These are phyloP conservation scores for Flaveria ramosissima DNA, from an alignment of 129 eudicot genomes.

Conservation along the genomic window DNA sequence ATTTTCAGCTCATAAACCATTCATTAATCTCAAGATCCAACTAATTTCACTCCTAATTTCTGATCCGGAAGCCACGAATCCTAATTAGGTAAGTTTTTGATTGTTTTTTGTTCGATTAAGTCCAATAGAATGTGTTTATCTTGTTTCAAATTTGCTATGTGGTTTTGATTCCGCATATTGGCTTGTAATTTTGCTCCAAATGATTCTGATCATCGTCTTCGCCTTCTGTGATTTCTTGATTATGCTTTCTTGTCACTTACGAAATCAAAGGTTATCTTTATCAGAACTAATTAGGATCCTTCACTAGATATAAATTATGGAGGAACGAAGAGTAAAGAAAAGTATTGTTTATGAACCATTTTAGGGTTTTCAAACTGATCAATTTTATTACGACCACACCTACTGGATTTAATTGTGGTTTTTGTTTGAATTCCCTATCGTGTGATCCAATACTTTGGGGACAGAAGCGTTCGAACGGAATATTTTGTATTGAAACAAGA, in stretches of 20 bases:
- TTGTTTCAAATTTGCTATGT: not conserved
- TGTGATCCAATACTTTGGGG: constrained; percentile 20
- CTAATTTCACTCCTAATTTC: constrained; percentile 22
- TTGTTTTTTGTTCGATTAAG: too few relatives aligned
- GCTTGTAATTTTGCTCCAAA: constrained; percentile 6
- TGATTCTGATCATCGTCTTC: constrained; percentile 28
- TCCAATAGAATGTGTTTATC: too few relatives aligned
- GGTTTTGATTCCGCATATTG: constrained; percentile 15
- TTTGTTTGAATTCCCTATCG: not conserved
- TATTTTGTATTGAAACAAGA: constrained; percentile 2
- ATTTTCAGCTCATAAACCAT: not conserved
- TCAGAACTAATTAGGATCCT: constrained; percentile 9
- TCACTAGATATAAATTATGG: not conserved
- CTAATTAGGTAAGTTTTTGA: constrained; percentile 14
- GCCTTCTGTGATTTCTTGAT: constrained; percentile 10
- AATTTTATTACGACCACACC: not conserved
- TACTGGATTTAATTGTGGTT: constrained; percentile 12
- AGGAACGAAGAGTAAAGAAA: not conserved
- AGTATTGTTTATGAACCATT: not conserved
- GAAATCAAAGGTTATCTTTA: too few relatives aligned
- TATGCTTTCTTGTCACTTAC: not conserved
- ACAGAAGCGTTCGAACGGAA: not conserved
- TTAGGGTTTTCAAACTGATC: constrained; percentile 20
- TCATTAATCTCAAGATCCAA: not conserved
- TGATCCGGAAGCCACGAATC: constrained; percentile 34